Conservation (phyloP, 192 early-diverging fungal genomes). For the Podila epigama region DNA sequence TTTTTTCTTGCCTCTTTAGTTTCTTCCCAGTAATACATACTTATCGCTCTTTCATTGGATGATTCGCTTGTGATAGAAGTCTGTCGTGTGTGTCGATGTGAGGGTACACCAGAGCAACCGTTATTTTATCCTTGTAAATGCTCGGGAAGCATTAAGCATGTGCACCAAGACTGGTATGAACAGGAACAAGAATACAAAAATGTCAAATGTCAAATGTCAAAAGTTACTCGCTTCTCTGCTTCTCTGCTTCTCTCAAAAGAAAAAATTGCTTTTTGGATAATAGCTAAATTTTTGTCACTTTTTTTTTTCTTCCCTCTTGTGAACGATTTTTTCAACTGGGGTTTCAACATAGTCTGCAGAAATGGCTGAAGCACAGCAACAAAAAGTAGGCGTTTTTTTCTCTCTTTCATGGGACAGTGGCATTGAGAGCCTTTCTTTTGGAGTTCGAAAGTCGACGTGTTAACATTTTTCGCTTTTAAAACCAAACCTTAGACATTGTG, state of each 20-base stretch:
- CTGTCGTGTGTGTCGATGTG: conserved; percentile 84
- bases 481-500: conserved; percentile 69
- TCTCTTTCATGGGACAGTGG: neutral
- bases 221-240: neutral
- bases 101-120: conserved; percentile 80
- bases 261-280: neutral
- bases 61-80: conserved; percentile 53
- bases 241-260: neutral
- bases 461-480: neutral
- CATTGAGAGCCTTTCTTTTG: neutral
- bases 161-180: conserved; percentile 87
- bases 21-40: neutral
- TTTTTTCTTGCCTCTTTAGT: neutral
- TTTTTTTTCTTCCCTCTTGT: conserved; percentile 3
- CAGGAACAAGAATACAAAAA: neutral
- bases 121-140: conserved; percentile 96
- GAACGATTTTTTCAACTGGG: too few relatives aligned
- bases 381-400: conserved; percentile 61
- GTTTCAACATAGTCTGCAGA: conserved; percentile 61
- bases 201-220: neutral
- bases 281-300: neutral
- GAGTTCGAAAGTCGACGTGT: too few relatives aligned
- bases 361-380: conserved; percentile 86
- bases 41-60: neutral
- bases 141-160: conserved; percentile 91